Base-by-base conservation (phyloP, 306 rosid genomes). In the Cicer yamashitae region DNA sequence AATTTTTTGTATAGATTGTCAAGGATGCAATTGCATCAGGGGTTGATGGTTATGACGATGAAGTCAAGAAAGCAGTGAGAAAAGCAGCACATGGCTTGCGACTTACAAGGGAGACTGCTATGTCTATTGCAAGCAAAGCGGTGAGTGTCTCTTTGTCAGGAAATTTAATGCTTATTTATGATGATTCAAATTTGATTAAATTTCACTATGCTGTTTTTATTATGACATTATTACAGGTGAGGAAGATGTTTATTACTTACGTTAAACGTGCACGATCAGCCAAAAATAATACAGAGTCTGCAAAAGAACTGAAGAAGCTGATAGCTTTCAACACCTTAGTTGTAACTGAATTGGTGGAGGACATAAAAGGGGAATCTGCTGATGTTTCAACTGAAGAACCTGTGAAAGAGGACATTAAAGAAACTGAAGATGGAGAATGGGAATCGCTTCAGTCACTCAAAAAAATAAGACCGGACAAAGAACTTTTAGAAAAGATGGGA, bases 31-130 rank as follows among this genome's bases (percentile, higher is more conserved):
- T 96, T 84, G 90, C 88, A 61, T 80, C 93, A 57, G 99, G 98
- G 68, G 90, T 92, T 72, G 97, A 92, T 83, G 99, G 99, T 56
- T 96, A 90, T 13, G 98, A 96, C 64, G 90, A 88, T 17, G 99
- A 89, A 15, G 67, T 81, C 64, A 88, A 86, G 87, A 77, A 88
- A 80, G 62, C 96, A 48, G 98, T 96, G 73, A 87, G 90, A 82
- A 96, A 90, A 86, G 92, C 98, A 58, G 98, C 98, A 58, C 98
- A 92, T 73, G 96, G 99, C 76, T 85, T 96, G 87, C 87, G 98
- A 73, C 88, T 96, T 77, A 85, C 89, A 30, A 88, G 91, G 89
- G 99, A 92, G 76, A 61, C 83, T 84, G 99, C 98, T 63, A 88
- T 96, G 92, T 87, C 97, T 40, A 96, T 96, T 82, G 93, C 97